Percentiles rank a stretch among this genome's conserved stretches.
These are phyloP conservation scores for Pinus taeda DNA, from an alignment of 75 land plant species.

Conservation along the genomic window DNA sequence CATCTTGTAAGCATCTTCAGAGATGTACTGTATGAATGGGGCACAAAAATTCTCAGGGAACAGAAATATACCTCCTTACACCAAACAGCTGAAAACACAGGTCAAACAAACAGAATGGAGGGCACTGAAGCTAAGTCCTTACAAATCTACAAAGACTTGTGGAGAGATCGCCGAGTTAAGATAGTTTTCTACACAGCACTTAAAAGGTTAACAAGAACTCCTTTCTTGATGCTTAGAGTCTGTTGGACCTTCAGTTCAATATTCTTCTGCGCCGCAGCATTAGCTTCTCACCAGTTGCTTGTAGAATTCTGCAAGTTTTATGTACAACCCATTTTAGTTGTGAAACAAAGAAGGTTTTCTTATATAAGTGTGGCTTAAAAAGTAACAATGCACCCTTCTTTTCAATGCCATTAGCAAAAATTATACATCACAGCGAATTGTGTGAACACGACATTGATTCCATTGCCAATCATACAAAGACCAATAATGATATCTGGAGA, in stretches of 20 bases:
- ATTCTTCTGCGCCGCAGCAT: constrained; percentile 30
- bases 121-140: not conserved
- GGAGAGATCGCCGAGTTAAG: constrained; percentile 48
- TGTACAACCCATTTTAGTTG: constrained; percentile 4
- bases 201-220: constrained; percentile 22
- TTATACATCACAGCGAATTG: too few relatives aligned
- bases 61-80: not conserved
- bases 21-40: constrained; percentile 38
- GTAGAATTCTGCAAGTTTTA: constrained; percentile 6
- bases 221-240: constrained; percentile 41
- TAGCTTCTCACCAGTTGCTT: constrained; percentile 37
- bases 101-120: constrained; percentile 3
- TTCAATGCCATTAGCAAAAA: not conserved
- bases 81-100: not conserved
- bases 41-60: constrained; percentile 13
- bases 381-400: not conserved
- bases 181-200: constrained; percentile 39
- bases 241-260: constrained; percentile 35
- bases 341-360: constrained; percentile 2
- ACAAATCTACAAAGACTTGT: constrained; percentile 11
- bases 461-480: too few relatives aligned
- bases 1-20: constrained; percentile 25
- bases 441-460: too few relatives aligned
- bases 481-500: not conserved
- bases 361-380: not conserved